Conservation (phyloP, 305 asterid genomes). For the Fraxinus angustifolia region DNA sequence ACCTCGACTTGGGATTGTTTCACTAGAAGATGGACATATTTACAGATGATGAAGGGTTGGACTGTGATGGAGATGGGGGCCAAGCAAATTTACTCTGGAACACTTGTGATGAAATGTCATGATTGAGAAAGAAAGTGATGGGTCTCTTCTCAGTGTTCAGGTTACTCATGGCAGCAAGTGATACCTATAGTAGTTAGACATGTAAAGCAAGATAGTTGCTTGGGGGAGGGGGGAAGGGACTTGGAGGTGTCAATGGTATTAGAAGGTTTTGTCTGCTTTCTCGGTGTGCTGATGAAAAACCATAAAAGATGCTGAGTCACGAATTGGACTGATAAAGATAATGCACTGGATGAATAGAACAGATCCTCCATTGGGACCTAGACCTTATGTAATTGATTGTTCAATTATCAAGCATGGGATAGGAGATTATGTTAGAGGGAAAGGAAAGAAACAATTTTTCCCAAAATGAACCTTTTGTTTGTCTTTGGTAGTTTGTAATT, state of each 20-base stretch:
- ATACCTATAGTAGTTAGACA: neutral
- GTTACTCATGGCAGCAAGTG: neutral
- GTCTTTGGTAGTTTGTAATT: neutral
- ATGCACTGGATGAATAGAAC: neutral
- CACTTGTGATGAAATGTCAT: neutral
- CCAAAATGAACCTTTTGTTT: neutral
- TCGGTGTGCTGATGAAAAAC: neutral
- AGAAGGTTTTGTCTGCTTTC: neutral
- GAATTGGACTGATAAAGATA: neutral
- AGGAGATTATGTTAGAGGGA: neutral
- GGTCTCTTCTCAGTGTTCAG: neutral
- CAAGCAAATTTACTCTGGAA: too few relatives aligned
- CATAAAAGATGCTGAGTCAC: neutral
- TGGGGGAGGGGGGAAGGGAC: too few relatives aligned
- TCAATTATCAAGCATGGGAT: too few relatives aligned
- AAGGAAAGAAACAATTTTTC: too few relatives aligned
- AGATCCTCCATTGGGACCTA: neutral
- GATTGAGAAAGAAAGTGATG: neutral
- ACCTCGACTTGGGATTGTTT: neutral
- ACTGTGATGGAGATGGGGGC: neutral
- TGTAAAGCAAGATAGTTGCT: neutral
- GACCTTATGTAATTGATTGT: neutral
- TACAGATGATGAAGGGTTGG: neutral
- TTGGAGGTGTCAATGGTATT: neutral
- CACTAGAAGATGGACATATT: neutral